A percentile compares a stretch with the other conserved stretches of the same genome.
Evolutionary conservation across 2,329 filamentous ascomycete species (phyloP).

Genomic region (Podosphaera leucotricha): DNA sequence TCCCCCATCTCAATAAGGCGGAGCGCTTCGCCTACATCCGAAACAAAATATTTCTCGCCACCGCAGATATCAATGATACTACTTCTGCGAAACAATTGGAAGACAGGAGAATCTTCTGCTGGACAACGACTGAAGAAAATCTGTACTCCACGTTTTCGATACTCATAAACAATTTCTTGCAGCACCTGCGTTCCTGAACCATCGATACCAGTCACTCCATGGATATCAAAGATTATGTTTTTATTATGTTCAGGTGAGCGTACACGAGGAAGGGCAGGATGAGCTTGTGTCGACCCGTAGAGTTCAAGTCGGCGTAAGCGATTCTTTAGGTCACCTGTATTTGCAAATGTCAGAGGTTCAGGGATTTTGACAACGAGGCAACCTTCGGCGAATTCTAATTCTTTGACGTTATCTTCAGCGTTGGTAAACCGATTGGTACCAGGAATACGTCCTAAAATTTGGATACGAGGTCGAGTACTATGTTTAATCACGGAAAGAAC

Average conservation of each 20-base stretch:
- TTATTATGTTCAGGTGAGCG: slow-evolving; percentile 59
- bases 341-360: slow-evolving; percentile 88
- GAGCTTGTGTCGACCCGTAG: slow-evolving; percentile 66
- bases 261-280: slow-evolving; percentile 67
- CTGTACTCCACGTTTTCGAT: slow-evolving; percentile 50
- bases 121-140: slow-evolving; percentile 49
- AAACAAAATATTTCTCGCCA: slow-evolving; percentile 54
- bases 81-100: slow-evolving; percentile 47
- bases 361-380: slow-evolving; percentile 95
- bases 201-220: slow-evolving; percentile 88
- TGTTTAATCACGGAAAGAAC: slow-evolving; percentile 76
- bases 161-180: slow-evolving; percentile 63
- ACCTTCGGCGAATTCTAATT: slow-evolving; percentile 72
- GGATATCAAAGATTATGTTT: slow-evolving; percentile 91
- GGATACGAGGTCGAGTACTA: slow-evolving; percentile 76
- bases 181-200: slow-evolving; percentile 84
- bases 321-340: slow-evolving; percentile 77
- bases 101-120: slow-evolving; percentile 18
- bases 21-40: slow-evolving; percentile 65
- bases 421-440: slow-evolving; percentile 71
- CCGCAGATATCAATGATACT: slow-evolving; percentile 73
- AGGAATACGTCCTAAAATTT: slow-evolving; percentile 77
- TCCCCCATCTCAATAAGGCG: slow-evolving; percentile 42
- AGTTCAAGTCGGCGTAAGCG: slow-evolving; percentile 64
- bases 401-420: slow-evolving; percentile 47